Percentiles rank a stretch among this genome's conserved stretches.
Conservation (phyloP, 257 asterid species). For the Jaltomata sinuosa region DNA sequence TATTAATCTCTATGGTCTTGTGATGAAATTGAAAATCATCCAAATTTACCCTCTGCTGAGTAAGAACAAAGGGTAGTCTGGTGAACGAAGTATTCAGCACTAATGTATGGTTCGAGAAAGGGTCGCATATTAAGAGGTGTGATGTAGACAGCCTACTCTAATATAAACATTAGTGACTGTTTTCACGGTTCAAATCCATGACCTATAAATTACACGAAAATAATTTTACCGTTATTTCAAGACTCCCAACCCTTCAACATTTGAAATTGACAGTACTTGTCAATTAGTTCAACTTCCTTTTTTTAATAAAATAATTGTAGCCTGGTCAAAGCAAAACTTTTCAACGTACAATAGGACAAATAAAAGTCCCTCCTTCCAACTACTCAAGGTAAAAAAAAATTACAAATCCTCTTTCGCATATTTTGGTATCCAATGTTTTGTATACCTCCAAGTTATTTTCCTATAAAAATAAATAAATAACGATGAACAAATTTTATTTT, state of each 20-base stretch:
- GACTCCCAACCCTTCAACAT: accelerated
- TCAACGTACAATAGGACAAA: neutral
- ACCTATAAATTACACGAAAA: accelerated
- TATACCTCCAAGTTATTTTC: neutral
- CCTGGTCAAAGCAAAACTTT: neutral
- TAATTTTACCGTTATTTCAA: neutral
- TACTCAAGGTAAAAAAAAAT: neutral
- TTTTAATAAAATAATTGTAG: neutral
- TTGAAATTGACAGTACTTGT: neutral
- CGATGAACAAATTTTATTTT: neutral
- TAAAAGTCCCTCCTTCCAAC: neutral
- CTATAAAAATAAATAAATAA: neutral
- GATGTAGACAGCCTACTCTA: too few relatives aligned
- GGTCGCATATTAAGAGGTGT: too few relatives aligned
- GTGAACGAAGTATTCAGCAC: too few relatives aligned
- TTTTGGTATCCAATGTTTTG: neutral
- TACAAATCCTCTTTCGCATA: neutral
- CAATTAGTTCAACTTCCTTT: neutral
- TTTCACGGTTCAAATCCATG: too few relatives aligned
- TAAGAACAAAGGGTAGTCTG: too few relatives aligned
- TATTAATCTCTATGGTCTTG: too few relatives aligned
- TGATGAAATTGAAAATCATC: too few relatives aligned
- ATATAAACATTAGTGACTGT: too few relatives aligned
- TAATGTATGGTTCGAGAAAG: too few relatives aligned
- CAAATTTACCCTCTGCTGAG: too few relatives aligned